Conservation (phyloP, 2,329 filamentous ascomycete species). For the Sclerotinia nivalis region DNA sequence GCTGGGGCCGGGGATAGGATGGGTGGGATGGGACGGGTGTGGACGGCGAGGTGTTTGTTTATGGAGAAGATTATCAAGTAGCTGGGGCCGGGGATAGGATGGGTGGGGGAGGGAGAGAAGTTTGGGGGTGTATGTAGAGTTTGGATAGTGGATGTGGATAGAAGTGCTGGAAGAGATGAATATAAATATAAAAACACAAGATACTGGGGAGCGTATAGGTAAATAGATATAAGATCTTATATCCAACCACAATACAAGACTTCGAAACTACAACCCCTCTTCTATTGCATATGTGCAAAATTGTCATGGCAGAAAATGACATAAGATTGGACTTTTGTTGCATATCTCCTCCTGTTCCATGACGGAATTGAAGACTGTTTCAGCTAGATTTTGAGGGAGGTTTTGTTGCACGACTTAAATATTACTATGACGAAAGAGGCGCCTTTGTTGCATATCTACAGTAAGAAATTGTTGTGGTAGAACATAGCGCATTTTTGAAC, state of each 20-base stretch:
- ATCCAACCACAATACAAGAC: background rate
- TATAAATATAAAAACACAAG: background rate
- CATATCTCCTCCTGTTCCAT: background rate
- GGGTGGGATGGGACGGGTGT: constrained; percentile 28
- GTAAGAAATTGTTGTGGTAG: no score
- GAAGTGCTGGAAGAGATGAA: background rate
- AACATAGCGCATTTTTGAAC: no score
- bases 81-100: background rate
- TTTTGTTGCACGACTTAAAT: no score
- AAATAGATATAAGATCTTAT: background rate
- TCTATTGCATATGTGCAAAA: background rate
- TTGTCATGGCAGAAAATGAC: background rate
- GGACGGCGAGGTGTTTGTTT: constrained; percentile 30
- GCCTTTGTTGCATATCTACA: no score
- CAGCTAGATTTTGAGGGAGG: background rate
- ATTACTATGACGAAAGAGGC: no score
- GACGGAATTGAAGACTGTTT: background rate
- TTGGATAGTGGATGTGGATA: background rate
- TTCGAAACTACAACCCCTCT: background rate
- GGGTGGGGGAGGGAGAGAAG: no score
- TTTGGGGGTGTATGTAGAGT: background rate
- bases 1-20: background rate
- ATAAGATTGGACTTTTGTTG: background rate
- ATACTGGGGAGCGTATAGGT: background rate
- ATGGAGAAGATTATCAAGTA: constrained; percentile 34